These are phyloP conservation scores for Puccinellia tenuiflora DNA, from an alignment of 176 grass and related monocot genomes.

Conservation along the genomic window DNA sequence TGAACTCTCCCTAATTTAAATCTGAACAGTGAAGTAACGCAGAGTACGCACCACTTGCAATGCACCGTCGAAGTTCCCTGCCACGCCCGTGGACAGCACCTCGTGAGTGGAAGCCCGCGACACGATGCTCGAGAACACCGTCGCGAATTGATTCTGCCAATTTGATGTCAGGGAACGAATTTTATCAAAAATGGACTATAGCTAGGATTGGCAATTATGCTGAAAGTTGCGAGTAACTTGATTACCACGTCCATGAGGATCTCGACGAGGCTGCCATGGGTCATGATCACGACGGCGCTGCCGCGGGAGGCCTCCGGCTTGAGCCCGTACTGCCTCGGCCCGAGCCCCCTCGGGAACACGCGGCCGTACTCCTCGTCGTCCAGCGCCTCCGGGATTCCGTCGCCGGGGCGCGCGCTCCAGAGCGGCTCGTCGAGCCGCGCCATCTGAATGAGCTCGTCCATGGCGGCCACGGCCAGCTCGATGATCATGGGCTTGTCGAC, in stretches of 20 bases:
- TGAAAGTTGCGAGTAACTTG: neutral
- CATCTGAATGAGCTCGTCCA: constrained; percentile 93
- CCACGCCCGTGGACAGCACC: constrained; percentile 70
- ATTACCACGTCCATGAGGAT: constrained; percentile 82
- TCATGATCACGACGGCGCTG: constrained; percentile 67
- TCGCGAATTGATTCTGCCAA: constrained; percentile 50
- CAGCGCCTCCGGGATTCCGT: constrained; percentile 18
- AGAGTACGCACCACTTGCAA: constrained; percentile 57
- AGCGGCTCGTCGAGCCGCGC: constrained; percentile 59
- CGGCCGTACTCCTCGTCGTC: constrained; percentile 69
- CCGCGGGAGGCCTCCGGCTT: constrained; percentile 62
- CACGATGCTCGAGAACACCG: constrained; percentile 85
- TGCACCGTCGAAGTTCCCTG: constrained; percentile 76
- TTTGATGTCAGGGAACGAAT: too few relatives aligned
- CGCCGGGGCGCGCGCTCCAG: constrained; percentile 22
- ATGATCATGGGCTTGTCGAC: constrained; percentile 79
- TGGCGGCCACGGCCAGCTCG: constrained; percentile 79
- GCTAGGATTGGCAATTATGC: neutral
- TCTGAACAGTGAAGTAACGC: too few relatives aligned
- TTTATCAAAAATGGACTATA: neutral
- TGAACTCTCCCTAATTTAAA: too few relatives aligned
- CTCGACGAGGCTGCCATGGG: constrained; percentile 57
- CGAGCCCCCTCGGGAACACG: constrained; percentile 63
- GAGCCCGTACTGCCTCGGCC: constrained; percentile 52
- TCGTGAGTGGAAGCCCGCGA: constrained; percentile 57